Conservation (phyloP, 2,329 filamentous ascomycete genomes). For the Leptosphaerulina australis region DNA sequence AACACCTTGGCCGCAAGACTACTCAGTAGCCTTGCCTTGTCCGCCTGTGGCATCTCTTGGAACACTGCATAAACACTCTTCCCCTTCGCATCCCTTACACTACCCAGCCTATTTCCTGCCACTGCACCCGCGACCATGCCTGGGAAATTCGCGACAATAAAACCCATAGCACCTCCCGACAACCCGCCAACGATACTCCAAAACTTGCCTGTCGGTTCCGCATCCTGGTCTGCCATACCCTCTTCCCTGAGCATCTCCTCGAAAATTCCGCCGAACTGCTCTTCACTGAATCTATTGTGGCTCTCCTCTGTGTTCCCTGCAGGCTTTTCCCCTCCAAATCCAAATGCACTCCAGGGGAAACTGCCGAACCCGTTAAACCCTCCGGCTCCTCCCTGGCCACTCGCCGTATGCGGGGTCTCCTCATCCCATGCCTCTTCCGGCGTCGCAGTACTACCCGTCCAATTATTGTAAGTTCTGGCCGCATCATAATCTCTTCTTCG, state of each 20-base stretch:
- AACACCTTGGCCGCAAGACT: constrained; percentile 88
- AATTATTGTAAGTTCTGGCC: constrained; percentile 64
- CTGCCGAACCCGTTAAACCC: constrained; percentile 44
- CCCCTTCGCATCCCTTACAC: constrained; percentile 84
- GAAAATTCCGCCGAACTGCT: constrained; percentile 79
- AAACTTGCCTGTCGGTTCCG: constrained; percentile 71
- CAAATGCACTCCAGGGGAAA: constrained; percentile 80
- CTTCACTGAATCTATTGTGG: constrained; percentile 66
- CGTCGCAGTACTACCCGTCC: constrained; percentile 51
- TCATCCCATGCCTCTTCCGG: constrained; percentile 57
- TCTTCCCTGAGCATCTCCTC: constrained; percentile 62
- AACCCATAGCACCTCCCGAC: constrained; percentile 88
- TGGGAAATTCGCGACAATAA: constrained; percentile 92
- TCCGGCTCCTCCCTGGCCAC: constrained; percentile 3
- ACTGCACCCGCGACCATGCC: constrained; percentile 89
- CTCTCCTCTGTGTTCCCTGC: constrained; percentile 53
- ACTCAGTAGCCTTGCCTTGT: constrained; percentile 79
- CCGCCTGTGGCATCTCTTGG: constrained; percentile 81
- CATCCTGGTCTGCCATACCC: constrained; percentile 72
- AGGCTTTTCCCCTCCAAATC: constrained; percentile 59
- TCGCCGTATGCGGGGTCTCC: constrained; percentile 52
- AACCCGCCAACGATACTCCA: constrained; percentile 86
- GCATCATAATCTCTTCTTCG: constrained; percentile 85
- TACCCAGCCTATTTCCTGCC: constrained; percentile 89
- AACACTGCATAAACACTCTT: constrained; percentile 97